A percentile compares a stretch with the other conserved stretches of the same genome.
These are phyloP conservation scores for Thuidium tamariscinum DNA, from an alignment of 225 moss, liverwort and hornwort species.

Conservation along the genomic window DNA sequence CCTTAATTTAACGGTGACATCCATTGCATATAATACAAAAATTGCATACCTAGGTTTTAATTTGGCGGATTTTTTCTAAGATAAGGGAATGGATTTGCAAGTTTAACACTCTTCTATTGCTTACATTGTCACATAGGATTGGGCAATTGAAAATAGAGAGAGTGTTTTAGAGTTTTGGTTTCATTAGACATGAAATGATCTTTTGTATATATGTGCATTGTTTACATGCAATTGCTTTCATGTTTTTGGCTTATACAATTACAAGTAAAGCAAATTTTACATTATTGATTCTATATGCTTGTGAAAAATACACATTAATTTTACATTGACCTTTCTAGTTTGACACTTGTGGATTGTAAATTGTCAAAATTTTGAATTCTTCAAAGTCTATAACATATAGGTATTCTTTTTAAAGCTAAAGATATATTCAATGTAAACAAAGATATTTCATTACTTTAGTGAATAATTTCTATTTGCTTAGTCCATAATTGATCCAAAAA, in stretches of 20 bases:
- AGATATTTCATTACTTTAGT: not conserved
- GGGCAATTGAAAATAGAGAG: fast-evolving
- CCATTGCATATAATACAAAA: too few relatives aligned
- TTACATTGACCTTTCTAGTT: fast-evolving
- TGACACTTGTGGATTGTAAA: not conserved
- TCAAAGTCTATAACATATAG: too few relatives aligned
- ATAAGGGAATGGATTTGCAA: not conserved
- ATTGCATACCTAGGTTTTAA: too few relatives aligned
- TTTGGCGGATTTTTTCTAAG: not conserved
- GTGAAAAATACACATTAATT: fast-evolving
- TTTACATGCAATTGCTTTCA: not conserved
- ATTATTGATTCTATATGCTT: fast-evolving
- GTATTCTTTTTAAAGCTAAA: not conserved
- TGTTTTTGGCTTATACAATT: not conserved
- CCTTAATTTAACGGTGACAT: too few relatives aligned
- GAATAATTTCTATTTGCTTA: not conserved
- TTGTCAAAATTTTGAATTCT: not conserved
- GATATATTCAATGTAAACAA: not conserved
- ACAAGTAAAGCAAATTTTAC: fast-evolving
- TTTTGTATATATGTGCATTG: not conserved
- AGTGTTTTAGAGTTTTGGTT: not conserved
- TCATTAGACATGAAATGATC: not conserved
- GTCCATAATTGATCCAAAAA: fast-evolving
- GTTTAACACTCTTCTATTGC: fast-evolving
- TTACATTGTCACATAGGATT: fast-evolving